Percentiles rank a stretch among this genome's conserved stretches.
Evolutionary conservation across 257 asterid genomes (phyloP).

Genomic region (Plectranthus barbatus): DNA sequence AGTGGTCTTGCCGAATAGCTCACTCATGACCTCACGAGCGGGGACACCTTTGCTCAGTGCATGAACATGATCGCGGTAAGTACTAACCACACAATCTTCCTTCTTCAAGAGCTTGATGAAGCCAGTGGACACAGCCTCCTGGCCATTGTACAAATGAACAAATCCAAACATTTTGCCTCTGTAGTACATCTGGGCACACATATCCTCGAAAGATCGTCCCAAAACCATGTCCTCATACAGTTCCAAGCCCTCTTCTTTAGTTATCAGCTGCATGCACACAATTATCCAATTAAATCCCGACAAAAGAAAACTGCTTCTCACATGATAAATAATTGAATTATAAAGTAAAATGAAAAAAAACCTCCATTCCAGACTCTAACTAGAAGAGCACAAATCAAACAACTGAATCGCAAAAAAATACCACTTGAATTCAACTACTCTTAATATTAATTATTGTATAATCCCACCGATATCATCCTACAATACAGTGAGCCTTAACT

Average conservation of each 20-base stretch:
- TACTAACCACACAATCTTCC: conserved; percentile 81
- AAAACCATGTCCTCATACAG: conserved; percentile 84
- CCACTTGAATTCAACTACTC: background rate
- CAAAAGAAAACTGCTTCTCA: background rate
- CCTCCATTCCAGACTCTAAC: background rate
- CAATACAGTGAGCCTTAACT: background rate
- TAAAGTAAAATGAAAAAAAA: no score
- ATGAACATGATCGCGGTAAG: conserved; percentile 94
- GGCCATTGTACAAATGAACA: conserved; percentile 93
- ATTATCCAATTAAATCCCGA: background rate
- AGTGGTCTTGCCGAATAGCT: conserved; percentile 94
- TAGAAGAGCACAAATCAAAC: conserved; percentile 1
- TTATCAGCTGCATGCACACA: conserved; percentile 45
- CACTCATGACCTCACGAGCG: conserved; percentile 91
- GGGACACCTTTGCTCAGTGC: conserved; percentile 97
- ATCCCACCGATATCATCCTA: background rate
- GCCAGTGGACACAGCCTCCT: conserved; percentile 96
- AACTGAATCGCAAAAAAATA: background rate
- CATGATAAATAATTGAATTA: no score
- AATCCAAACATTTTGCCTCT: conserved; percentile 98
- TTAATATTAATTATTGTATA: background rate
- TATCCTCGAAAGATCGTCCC: conserved; percentile 90
- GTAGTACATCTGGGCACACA: conserved; percentile 99
- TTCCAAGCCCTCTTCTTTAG: conserved; percentile 79
- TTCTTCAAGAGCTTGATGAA: conserved; percentile 83